Evolutionary conservation across 306 rosid genomes (phyloP), one percentile per base, ranked within the genome.

Genomic region (Gastrolobium bilobum): DNA sequence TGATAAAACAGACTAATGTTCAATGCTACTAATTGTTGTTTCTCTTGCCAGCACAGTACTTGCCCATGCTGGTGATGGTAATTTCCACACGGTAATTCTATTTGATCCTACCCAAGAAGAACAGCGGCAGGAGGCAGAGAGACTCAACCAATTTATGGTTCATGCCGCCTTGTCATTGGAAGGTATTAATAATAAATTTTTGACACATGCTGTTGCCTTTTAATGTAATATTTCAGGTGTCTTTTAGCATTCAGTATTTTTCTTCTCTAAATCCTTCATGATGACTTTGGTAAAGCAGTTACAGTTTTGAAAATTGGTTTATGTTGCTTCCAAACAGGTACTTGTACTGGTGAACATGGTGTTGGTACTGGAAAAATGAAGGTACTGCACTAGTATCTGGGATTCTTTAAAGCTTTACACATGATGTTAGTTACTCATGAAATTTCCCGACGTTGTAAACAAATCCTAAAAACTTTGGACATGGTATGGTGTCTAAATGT

Each of bases 51-150:
- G 99, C 90, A 80, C 89, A 8, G 94, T 95, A 38, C 62, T 95
- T 85, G 98, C 96, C 59, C 99, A 92, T 88, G 98, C 99, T 44
- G 99, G 98, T 58, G 97, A 95, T 43, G 99, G 99, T 74, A 95
- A 95, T 87, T 95, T 95, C 92, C 99, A 91, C 84, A 87, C 98
- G 0, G 68, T 88, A 39, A 90, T 95, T 76, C 84, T 95, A 20
- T 90, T 95, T 79, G 93, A 95, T 81, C 98, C 99, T 62, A 50
- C 57, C 75, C 59, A 83, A 68, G 97, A 90, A 82, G 94, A 90
- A 40, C 93, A 95, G 8, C 84, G 83, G 48, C 76, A 0, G 82
- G 99, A 92, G 81, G 99, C 96, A 10, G 97, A 90, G 88, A 91
- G 91, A 72, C 86, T 95, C 39, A 92, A 89, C 86, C 87, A 90